Evolutionary conservation across 2,329 filamentous ascomycete genomes (phyloP), one percentile per base, ranked within the genome.

Genomic region (Arthrinium phaeospermum): DNA sequence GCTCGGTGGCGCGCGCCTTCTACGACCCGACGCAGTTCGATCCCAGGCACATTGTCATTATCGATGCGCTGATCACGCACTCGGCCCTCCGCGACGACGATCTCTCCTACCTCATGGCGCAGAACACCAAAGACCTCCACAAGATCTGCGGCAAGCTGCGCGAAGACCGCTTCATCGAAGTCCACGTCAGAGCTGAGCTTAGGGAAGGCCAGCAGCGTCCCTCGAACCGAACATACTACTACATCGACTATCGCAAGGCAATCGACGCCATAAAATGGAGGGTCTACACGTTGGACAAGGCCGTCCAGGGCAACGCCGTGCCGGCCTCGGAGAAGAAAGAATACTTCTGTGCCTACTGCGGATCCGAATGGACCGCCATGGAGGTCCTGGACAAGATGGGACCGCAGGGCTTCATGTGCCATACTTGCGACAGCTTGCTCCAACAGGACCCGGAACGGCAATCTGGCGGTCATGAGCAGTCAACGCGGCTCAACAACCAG

Each of bases 181-280:
- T 96, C 90, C 91, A 92, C 81, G 91, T 91, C 45, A 91, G 94
- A 73, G 90, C 91, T 69, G 95, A 98, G 81, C 85, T 93, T 71
- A 91, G 92, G 76, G 93, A 95, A 79, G 94, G 94, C 70, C 93
- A 95, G 73, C 92, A 93, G 72, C 92, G 95, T 70, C 93, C 94
- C 6, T 92, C 93, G 76, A 95, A 93, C 80, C 91, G 94, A 78
- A 97, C 96, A 74, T 99, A 98, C 87, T 99, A 97, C 85, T 99
- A 94, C 83, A 96, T 99, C 81, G 95, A 98, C 81, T 97, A 97
- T 79, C 94, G 96, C 73, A 93, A 94, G 72, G 94, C 96, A 47
- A 94, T 99, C 79, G 96, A 99, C 83, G 94, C 94, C 68, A 97
- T 98, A 84, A 99, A 99, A 82, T 99, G 93, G 89, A 92, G 94